A percentile compares a stretch with the other conserved stretches of the same genome.
These are phyloP conservation scores for Diospyros lotus DNA, from an alignment of 148 eudicot species.

Conservation along the genomic window DNA sequence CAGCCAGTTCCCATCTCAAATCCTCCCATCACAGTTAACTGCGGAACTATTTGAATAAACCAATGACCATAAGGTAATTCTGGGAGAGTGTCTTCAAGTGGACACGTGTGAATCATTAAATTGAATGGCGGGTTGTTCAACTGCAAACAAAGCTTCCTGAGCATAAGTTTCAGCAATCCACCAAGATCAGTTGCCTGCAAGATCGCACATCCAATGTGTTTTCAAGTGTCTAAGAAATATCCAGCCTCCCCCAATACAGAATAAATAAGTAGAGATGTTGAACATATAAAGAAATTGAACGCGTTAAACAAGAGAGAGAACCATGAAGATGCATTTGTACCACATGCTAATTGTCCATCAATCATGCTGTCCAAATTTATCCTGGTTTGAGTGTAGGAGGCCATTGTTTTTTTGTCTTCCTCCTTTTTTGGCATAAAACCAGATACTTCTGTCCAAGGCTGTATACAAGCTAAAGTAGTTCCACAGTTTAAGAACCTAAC, in stretches of 20 bases:
- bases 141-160: conserved; percentile 63
- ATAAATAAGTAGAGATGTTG: not conserved
- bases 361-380: not conserved
- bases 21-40: conserved; percentile 61
- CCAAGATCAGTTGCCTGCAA: conserved; percentile 92
- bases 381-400: not conserved
- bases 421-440: no score
- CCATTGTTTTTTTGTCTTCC: no score
- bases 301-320: no score
- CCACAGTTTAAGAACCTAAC: no score
- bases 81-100: conserved; percentile 38
- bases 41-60: conserved; percentile 92
- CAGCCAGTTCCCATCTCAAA: conserved; percentile 93
- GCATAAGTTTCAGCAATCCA: conserved; percentile 70
- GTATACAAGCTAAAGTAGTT: no score
- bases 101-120: conserved; percentile 82
- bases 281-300: no score
- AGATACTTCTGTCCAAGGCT: no score
- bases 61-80: conserved; percentile 63
- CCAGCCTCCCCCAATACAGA: not conserved
- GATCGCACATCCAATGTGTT: not conserved
- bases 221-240: not conserved
- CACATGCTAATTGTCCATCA: no score
- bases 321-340: no score
- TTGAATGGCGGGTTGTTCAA: conserved; percentile 87